Evolutionary conservation across 2,329 filamentous ascomycete species (phyloP).

Genomic region (Colletotrichum agaves): DNA sequence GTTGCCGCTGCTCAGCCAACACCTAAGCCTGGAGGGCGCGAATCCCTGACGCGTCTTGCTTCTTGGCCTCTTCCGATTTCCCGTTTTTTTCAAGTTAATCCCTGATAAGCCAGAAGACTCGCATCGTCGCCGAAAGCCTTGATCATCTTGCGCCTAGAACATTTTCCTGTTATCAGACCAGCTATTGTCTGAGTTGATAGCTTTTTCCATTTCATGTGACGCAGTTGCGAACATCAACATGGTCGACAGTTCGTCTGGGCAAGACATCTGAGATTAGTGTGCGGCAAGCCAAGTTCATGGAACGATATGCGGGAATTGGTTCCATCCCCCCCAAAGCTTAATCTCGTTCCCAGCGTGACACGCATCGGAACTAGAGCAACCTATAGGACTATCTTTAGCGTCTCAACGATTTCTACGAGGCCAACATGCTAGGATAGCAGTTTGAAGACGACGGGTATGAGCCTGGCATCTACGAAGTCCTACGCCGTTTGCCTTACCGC

Average conservation of each 20-base stretch:
- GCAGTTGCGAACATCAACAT: neutral
- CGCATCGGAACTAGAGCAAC: no score
- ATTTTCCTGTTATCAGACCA: neutral
- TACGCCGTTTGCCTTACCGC: no score
- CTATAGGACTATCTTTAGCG: no score
- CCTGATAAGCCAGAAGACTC: neutral
- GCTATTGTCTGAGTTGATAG: neutral
- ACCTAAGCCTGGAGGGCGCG: neutral
- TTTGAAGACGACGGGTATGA: no score
- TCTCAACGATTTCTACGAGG: no score
- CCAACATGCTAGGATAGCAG: no score
- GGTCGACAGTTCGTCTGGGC: neutral
- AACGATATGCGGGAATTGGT: neutral
- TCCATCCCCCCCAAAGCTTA: neutral
- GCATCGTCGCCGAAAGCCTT: neutral
- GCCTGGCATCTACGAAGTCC: no score
- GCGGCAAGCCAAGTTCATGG: neutral
- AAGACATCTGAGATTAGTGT: neutral
- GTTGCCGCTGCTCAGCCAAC: neutral
- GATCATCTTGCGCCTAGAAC: neutral
- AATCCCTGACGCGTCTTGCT: slow-evolving; percentile 14
- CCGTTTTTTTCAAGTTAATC: neutral
- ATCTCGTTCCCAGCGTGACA: no score
- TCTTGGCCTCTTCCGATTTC: slow-evolving; percentile 15
- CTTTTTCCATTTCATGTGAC: slow-evolving; percentile 1